Base-by-base conservation (phyloP, 306 rosid species). In the Pterocarpus santalinus region DNA sequence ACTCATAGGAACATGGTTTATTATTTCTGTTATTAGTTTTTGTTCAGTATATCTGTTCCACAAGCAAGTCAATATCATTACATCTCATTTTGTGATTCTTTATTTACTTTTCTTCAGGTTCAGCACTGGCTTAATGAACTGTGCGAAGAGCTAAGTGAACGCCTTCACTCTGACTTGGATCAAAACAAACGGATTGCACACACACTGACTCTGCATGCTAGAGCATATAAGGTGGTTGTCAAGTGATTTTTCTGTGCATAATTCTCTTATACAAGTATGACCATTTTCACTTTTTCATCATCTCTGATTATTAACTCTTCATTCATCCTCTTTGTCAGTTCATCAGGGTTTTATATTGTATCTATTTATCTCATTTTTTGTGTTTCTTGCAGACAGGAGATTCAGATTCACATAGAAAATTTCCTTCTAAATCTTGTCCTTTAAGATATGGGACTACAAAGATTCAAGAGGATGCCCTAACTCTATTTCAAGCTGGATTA, bases 391-490 rank as follows among this genome's bases (percentile, higher is more conserved):
- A 95, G 97, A 70, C 65, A 34, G 76, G 92, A 76, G 95, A 87
- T 79, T 81, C 95, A 38, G 94, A 90, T 87, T 83, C 94, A 66
- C 86, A 80, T 69, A 93, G 82, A 82, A 93, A 90, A 83, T 95
- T 93, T 79, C 95, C 99, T 83, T 95, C 97, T 62, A 95, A 93
- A 83, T 95, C 97, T 76, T 91, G 99, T 83, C 93, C 97, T 83
- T 78, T 95, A 71, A 89, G 99, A 77, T 91, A 93, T 79, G 97
- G 99, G 73, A 66, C 92, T 86, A 83, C 83, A 72, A 95, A 90
- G 90, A 89, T 95, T 87, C 99, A 95, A 87, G 97, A 95, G 76
- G 99, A 95, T 83, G 97, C 99, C 43, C 56, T 93, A 60, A 88
- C 79, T 86, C 90, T 95, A 60, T 95, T 95, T 86, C 95, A 90